Conservation (phyloP, 1,139 yeast species). For the Protomyces macrosporus region DNA sequence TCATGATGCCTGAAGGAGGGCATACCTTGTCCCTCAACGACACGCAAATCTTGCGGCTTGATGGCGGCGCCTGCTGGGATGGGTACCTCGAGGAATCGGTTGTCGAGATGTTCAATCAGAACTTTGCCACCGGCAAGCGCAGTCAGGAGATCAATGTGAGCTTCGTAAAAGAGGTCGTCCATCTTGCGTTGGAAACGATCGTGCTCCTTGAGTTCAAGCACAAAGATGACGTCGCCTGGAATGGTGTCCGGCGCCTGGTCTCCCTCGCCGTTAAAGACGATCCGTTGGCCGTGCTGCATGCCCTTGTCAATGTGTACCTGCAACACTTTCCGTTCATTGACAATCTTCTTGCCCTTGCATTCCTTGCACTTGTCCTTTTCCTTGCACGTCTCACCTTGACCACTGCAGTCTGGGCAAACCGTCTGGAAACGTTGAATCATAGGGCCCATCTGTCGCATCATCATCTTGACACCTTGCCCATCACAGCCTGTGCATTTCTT, state of each 20-base stretch:
- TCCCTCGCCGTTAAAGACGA: constrained; percentile 91
- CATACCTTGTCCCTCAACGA: constrained; percentile 94
- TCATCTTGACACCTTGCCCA: constrained; percentile 88
- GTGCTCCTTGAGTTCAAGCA: constrained; percentile 84
- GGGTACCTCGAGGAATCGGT: constrained; percentile 77
- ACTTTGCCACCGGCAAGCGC: constrained; percentile 95
- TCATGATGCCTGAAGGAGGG: constrained; percentile 53
- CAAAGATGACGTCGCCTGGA: constrained; percentile 94
- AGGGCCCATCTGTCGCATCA: constrained; percentile 98
- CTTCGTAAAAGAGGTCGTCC: constrained; percentile 77
- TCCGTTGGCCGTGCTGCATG: constrained; percentile 90
- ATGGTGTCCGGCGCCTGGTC: constrained; percentile 93
- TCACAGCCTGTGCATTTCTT: constrained; percentile 79
- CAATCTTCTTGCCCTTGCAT: constrained; percentile 86
- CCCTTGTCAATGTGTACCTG: constrained; percentile 96
- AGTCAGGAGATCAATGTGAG: constrained; percentile 83
- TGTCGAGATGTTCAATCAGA: constrained; percentile 71
- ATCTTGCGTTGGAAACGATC: constrained; percentile 78
- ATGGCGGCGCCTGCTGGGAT: constrained; percentile 91
- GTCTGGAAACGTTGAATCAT: constrained; percentile 93
- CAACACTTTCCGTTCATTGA: constrained; percentile 81
- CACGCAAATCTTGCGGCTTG: constrained; percentile 74
- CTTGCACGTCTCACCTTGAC: constrained; percentile 84
- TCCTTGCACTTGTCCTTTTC: constrained; percentile 82
- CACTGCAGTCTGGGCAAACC: constrained; percentile 86